Evolutionary conservation across 1,284 basidiomycete genomes (phyloP).

Genomic region (Microbotryum silenes-acaulis): DNA sequence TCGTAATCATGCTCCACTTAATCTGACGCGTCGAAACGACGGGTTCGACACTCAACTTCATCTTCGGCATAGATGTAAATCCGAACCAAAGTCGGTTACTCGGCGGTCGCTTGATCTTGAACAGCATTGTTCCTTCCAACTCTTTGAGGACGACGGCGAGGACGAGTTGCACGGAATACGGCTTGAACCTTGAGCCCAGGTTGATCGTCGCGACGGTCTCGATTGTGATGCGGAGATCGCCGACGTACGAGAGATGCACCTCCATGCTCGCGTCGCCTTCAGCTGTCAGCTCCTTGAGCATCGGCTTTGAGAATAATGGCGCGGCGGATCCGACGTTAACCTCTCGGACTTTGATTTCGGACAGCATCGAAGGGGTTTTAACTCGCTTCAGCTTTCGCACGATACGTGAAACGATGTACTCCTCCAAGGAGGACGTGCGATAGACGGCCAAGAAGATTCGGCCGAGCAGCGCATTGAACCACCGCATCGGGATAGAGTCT

Average conservation of each 20-base stretch:
- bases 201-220: conserved; percentile 74
- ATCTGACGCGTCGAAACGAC: conserved; percentile 85
- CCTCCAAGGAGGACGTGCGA: conserved; percentile 38
- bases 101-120: conserved; percentile 91
- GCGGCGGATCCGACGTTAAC: conserved; percentile 79
- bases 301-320: conserved; percentile 73
- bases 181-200: conserved; percentile 57
- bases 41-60: conserved; percentile 83
- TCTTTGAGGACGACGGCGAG: conserved; percentile 75
- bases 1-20: conserved; percentile 84
- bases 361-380: conserved; percentile 76
- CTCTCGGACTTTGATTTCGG: conserved; percentile 75
- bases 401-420: conserved; percentile 73
- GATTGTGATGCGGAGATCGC: conserved; percentile 79
- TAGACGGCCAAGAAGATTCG: conserved; percentile 89
- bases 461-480: conserved; percentile 90
- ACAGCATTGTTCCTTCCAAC: conserved; percentile 79
- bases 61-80: conserved; percentile 83
- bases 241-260: conserved; percentile 73
- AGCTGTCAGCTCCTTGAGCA: conserved; percentile 89
- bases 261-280: conserved; percentile 88
- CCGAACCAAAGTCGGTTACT: conserved; percentile 96
- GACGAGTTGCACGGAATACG: conserved; percentile 75
- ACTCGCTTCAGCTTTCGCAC: conserved; percentile 91
- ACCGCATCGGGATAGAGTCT: conserved; percentile 90